phyloP scores from a whole-genome alignment of 164 flowering plant species.

The Stephania cephalantha region DNA sequence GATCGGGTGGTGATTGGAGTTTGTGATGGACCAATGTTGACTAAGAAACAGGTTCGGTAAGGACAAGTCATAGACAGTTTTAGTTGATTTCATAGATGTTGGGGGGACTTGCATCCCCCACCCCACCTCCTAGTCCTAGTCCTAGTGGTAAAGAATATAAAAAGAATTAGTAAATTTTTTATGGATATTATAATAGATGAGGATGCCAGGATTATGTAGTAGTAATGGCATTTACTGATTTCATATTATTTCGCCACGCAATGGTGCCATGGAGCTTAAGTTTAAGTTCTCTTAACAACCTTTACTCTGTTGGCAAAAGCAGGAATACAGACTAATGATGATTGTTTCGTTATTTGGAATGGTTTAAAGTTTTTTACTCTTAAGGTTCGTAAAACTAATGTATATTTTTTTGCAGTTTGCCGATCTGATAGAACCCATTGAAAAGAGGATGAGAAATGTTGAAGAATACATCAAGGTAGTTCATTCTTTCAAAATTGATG shows the following conservation, averaged over 20 bases:
- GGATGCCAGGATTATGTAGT: neutral
- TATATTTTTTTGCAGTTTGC: slow-evolving; percentile 40
- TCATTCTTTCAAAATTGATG: neutral
- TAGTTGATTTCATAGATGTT: neutral
- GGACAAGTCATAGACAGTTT: neutral
- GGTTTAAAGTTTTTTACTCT: neutral
- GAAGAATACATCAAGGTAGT: slow-evolving; percentile 70
- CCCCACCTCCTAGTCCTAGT: neutral
- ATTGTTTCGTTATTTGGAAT: neutral
- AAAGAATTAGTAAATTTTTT: neutral
- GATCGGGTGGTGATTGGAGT: slow-evolving; percentile 77
- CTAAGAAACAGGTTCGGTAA: slow-evolving; percentile 56
- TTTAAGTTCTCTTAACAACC: neutral
- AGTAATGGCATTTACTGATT: neutral
- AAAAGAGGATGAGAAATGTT: slow-evolving; percentile 63
- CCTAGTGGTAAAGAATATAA: neutral
- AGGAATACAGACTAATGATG: neutral
- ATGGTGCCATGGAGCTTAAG: neutral
- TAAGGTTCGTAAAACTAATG: neutral
- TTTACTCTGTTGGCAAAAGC: neutral
- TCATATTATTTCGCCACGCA: neutral
- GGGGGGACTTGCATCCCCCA: neutral
- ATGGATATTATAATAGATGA: neutral
- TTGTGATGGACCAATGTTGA: slow-evolving; percentile 85
- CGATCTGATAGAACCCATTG: slow-evolving; percentile 71